Conservation (phyloP, 441 rosid genomes). For the Populus trichocarpa region DNA sequence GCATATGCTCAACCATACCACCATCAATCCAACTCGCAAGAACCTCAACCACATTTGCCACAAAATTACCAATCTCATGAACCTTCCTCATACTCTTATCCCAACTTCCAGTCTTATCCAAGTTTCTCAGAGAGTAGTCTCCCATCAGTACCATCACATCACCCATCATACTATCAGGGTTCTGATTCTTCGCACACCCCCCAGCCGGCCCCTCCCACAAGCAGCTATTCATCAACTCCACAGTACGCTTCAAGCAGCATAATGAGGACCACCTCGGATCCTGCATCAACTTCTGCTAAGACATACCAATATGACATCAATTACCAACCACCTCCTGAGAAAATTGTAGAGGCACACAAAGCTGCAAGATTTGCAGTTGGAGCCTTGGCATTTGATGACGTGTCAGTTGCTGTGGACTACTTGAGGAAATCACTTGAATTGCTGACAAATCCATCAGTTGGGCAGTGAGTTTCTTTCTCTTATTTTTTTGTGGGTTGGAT, state of each 20-base stretch:
- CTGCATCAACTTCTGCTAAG: slow-evolving; percentile 36
- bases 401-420: slow-evolving; percentile 73
- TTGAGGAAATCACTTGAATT: slow-evolving; percentile 79
- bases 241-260: slow-evolving; percentile 50
- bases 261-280: slow-evolving; percentile 39
- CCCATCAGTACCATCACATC: slow-evolving; percentile 58
- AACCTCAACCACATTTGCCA: slow-evolving; percentile 51
- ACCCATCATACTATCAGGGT: slow-evolving; percentile 62
- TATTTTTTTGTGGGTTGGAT: not conserved
- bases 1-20: slow-evolving; percentile 52
- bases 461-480: slow-evolving; percentile 40
- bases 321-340: slow-evolving; percentile 80
- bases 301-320: slow-evolving; percentile 66
- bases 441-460: slow-evolving; percentile 78
- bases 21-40: slow-evolving; percentile 66
- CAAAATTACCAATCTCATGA: slow-evolving; percentile 60
- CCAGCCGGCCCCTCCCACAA: slow-evolving; percentile 57
- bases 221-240: slow-evolving; percentile 46
- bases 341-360: slow-evolving; percentile 87
- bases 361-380: slow-evolving; percentile 97
- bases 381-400: slow-evolving; percentile 92
- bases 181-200: slow-evolving; percentile 51
- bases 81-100: slow-evolving; percentile 47
- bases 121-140: slow-evolving; percentile 81
- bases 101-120: slow-evolving; percentile 89